Conservation (phyloP, 139 green algal species). For the Tetradesmus obliquus region DNA sequence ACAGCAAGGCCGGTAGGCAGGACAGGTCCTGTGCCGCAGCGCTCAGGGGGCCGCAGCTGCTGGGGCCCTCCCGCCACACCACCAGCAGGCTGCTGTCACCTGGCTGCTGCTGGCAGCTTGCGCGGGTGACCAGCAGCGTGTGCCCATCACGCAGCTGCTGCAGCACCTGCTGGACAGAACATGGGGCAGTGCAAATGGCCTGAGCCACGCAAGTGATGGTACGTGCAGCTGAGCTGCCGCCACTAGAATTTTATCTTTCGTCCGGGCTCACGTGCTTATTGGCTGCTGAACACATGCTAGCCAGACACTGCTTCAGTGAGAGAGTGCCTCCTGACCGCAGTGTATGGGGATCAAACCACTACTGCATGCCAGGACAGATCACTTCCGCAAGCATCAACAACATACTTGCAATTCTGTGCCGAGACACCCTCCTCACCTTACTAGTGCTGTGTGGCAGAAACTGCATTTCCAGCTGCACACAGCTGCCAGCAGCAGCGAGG, state of each 20-base stretch:
- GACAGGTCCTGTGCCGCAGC: conserved; percentile 10
- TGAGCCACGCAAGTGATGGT: no score
- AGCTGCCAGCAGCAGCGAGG: neutral
- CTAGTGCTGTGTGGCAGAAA: neutral
- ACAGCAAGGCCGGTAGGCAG: conserved; percentile 1
- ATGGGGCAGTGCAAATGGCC: neutral
- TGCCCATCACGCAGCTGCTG: neutral
- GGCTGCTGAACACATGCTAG: no score
- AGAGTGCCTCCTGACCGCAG: no score
- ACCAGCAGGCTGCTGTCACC: neutral
- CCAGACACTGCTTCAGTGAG: no score
- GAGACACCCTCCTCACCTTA: neutral
- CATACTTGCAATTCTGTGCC: no score
- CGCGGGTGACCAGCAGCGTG: neutral
- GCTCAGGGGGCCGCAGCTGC: neutral
- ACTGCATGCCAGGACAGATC: no score
- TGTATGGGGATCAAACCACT: no score
- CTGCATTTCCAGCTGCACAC: neutral
- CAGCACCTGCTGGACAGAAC: neutral
- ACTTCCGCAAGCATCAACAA: no score
- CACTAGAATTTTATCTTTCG: no score
- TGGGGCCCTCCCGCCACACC: neutral
- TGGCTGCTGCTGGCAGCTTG: conserved; percentile 7
- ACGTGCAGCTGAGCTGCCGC: no score
- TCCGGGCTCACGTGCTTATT: no score